Conservation (phyloP, 2,329 filamentous ascomycete species). For the Scolecobasidium constrictum region DNA sequence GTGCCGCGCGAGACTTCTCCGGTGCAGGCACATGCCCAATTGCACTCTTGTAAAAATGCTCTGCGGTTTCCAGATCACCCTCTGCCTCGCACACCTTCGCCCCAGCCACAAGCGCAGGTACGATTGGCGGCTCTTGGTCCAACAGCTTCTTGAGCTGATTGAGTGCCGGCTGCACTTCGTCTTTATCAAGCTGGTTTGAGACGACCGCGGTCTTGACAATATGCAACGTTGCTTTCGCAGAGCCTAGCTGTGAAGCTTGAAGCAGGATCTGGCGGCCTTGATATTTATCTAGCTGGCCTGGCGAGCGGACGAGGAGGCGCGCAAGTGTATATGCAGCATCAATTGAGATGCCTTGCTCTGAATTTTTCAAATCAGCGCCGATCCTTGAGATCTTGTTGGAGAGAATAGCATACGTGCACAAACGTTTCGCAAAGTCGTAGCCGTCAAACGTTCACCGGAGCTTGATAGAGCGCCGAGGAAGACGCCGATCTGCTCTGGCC, state of each 20-base stretch:
- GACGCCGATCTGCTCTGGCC: neutral
- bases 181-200: neutral
- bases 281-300: neutral
- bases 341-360: neutral
- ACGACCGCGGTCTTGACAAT: neutral
- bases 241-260: neutral
- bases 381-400: too few relatives aligned
- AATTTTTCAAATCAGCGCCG: too few relatives aligned
- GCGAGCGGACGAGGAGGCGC: neutral
- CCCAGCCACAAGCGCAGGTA: slow-evolving; percentile 1
- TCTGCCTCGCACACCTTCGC: neutral
- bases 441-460: neutral
- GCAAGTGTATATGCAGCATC: neutral
- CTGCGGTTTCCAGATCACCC: neutral
- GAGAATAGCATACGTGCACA: neutral
- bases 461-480: neutral
- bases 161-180: neutral
- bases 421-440: neutral
- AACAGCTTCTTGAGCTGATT: neutral
- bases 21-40: neutral
- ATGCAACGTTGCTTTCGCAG: neutral
- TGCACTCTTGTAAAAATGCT: neutral
- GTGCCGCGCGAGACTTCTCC: neutral
- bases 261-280: slow-evolving; percentile 1
- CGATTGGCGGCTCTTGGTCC: neutral